A percentile compares a stretch with the other conserved stretches of the same genome.
Evolutionary conservation across 257 asterid genomes (phyloP).

Genomic region (Rauvolfia tetraphylla): DNA sequence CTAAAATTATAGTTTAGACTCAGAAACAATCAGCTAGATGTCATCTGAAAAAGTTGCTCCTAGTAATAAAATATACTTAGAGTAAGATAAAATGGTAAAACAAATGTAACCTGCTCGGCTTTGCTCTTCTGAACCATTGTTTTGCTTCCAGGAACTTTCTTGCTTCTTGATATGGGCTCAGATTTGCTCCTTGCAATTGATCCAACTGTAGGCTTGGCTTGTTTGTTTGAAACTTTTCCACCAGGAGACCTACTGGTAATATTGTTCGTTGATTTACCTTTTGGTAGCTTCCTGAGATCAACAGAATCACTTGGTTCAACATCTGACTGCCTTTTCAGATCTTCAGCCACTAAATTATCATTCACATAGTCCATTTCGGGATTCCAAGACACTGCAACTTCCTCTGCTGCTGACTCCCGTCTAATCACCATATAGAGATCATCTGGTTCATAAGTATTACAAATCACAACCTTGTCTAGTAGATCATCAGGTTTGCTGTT

Average conservation of each 20-base stretch:
- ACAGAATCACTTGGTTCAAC: constrained; percentile 19
- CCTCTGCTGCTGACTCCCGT: constrained; percentile 41
- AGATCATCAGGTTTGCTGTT: constrained; percentile 21
- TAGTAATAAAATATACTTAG: neutral
- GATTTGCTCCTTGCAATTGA: constrained; percentile 56
- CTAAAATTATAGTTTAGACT: neutral
- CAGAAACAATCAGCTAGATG: neutral
- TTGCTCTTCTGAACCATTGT: constrained; percentile 35
- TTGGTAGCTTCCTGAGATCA: constrained; percentile 26
- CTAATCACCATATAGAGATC: constrained; percentile 68
- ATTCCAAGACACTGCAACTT: constrained; percentile 36
- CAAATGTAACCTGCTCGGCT: constrained; percentile 45
- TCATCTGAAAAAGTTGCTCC: neutral
- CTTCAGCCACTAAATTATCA: constrained; percentile 33
- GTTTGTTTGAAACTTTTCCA: constrained; percentile 37
- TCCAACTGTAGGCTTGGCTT: constrained; percentile 32
- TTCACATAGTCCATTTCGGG: constrained; percentile 48
- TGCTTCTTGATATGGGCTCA: constrained; percentile 36
- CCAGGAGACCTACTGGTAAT: constrained; percentile 24
- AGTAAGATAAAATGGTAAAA: neutral
- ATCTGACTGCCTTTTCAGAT: constrained; percentile 22
- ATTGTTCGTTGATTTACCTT: constrained; percentile 28
- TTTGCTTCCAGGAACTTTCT: constrained; percentile 41
- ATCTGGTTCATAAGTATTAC: constrained; percentile 53
- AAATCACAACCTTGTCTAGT: constrained; percentile 26